phyloP scores from a whole-genome alignment of 192 early-diverging fungal genomes.

The Coemansia sp. region DNA sequence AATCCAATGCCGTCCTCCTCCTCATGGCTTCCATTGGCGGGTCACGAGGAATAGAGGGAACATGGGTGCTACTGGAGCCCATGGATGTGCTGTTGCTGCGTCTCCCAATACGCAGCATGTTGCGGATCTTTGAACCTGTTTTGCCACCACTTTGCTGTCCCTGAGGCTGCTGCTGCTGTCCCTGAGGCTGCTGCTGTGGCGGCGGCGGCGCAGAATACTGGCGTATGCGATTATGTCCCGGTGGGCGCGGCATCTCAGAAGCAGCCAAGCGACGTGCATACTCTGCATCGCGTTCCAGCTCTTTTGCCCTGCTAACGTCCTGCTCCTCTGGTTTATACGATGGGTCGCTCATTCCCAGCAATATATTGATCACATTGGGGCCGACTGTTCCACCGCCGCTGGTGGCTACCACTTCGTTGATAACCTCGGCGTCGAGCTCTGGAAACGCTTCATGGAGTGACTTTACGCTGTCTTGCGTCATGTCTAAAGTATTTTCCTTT shows the following conservation, averaged over 20 bases:
- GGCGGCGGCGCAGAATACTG: neutral
- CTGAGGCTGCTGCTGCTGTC: conserved; percentile 2
- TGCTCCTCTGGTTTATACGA: conserved; percentile 31
- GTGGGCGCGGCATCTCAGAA: conserved; percentile 12
- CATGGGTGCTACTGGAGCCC: conserved; percentile 1
- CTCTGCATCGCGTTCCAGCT: conserved; percentile 21
- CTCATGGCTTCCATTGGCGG: neutral
- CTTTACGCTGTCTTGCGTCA: conserved; percentile 29
- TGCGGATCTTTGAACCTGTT: conserved; percentile 30
- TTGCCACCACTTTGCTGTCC: neutral
- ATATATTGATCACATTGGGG: conserved; percentile 9
- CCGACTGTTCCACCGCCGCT: conserved; percentile 24
- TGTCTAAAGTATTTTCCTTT: too few species aligned
- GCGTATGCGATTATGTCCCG: neutral
- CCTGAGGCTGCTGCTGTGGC: neutral
- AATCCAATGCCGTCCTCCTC: conserved; percentile 21
- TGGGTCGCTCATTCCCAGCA: conserved; percentile 44
- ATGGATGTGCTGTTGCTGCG: conserved; percentile 5
- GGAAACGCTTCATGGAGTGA: conserved; percentile 43
- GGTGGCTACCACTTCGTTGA: conserved; percentile 21
- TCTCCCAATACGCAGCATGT: conserved; percentile 34
- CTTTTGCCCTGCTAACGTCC: conserved; percentile 12
- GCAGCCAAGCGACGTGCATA: conserved; percentile 27
- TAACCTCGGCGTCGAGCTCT: conserved; percentile 35
- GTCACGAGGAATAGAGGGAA: neutral